Evolutionary conservation across 306 rosid species (phyloP), one percentile per base, ranked within the genome.

Genomic region (Vicia villosa): DNA sequence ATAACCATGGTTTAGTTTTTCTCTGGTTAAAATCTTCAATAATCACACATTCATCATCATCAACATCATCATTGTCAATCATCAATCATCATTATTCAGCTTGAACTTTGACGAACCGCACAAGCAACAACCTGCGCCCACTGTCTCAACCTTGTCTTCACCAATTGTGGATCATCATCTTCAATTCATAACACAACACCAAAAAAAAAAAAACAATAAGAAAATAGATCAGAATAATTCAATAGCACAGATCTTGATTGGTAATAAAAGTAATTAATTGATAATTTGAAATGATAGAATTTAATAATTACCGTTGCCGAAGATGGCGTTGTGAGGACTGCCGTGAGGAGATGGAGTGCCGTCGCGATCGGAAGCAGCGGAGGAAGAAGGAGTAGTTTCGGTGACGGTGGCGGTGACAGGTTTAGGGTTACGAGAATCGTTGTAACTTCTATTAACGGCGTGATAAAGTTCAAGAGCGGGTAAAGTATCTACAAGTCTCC

Each of bases 111-210:
- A 66, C 91, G 80, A 81, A 94, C 97, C 46, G 99, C 66, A 81
- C 99, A 94, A 70, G 92, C 97, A 71, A 94, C 97, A 46, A 94
- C 96, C 86, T 94, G 96, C 2, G 99, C 99, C 99, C 99, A 94
- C 74, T 89, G 96, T 82, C 72, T 87, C 74, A 94, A 70, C 85
- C 91, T 84, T 17, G 88, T 75, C 87, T 94, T 94, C 83, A 91
- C 86, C 81, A 77, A 83, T 79, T 91, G 88, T 1, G 96, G 89
- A 76, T 86, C 84, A 74, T 94, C 97, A 3, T 85, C 99, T 94
- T 74, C 78, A 78, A 50, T 94, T 72, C 78, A 78, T 45, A 41
- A 26, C 55, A 40, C 2, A 20, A 51, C 5, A 51, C 10, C 15
- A 3, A 37, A 5, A 64, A 6, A 3, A 5, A 30, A 10, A 19